Evolutionary conservation across 768 basidiomycete genomes (phyloP), one percentile per base, ranked within the genome.

Genomic region (Auricularia heimuer): DNA sequence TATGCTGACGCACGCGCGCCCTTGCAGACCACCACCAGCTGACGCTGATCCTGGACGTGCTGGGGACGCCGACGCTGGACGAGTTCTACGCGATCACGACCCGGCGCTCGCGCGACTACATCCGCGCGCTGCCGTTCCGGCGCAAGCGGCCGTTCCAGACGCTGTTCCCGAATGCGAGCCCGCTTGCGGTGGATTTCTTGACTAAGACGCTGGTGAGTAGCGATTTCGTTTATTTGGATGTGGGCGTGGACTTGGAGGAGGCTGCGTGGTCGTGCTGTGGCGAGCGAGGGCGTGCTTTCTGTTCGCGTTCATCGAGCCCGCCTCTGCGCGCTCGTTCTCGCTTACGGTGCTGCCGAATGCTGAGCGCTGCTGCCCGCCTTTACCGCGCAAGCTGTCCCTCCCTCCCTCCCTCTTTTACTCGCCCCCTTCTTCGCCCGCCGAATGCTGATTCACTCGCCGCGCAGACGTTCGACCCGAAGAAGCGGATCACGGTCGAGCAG

Each of bases 51-150:
- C 84, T 98, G 71, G 95, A 98, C 70, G 92, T 98, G 36, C 86
- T 99, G 56, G 97, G 97, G 29, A 98, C 97, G 37, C 97, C 97
- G 2, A 92, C 94, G 2, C 80, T 98, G 64, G 97, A 99, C 69
- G 97, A 98, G 72, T 98, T 98, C 77, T 94, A 98, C 77, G 92
- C 92, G 45, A 98, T 99, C 73, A 94, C 92, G 16, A 92, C 93
- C 10, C 83, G 88, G 18, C 80, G 95, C 63, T 96, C 94, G 61
- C 87, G 94, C 56, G 95, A 98, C 73, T 98, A 98, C 75, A 90
- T 98, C 67, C 89, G 95, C 21, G 91, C 92, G 1, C 77, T 99
- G 69, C 96, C 95, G 1, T 97, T 98, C 84, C 84, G 90, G 68
- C 96, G 94, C 78, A 85, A 84, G 69, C 82, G 83, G 67, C 85